A percentile compares a stretch with the other conserved stretches of the same genome.
These are phyloP conservation scores for Plectosphaerella cucumerina DNA, from an alignment of 2,329 filamentous ascomycete genomes.

Conservation along the genomic window DNA sequence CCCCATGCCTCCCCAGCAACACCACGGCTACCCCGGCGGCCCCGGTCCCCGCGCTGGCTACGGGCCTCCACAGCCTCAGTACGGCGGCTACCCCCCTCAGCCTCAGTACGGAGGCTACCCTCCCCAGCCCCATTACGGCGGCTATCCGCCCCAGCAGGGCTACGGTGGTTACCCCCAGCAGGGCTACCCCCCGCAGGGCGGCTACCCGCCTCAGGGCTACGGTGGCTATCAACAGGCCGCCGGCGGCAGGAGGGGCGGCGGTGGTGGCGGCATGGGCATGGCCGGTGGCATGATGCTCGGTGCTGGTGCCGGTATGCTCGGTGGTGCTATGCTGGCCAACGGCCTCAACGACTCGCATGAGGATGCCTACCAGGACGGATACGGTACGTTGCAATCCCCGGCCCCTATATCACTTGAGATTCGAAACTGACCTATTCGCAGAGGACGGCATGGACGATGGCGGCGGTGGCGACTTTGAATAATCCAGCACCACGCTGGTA, in stretches of 20 bases:
- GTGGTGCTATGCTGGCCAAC: constrained; percentile 67
- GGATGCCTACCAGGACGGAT: constrained; percentile 48
- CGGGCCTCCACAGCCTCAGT: constrained; percentile 6
- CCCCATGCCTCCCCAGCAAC: constrained; percentile 21
- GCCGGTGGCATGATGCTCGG: constrained; percentile 73
- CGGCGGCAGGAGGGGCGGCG: constrained; percentile 33
- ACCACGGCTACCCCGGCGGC: constrained; percentile 6
- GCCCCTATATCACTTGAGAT: not conserved
- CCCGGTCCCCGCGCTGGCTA: constrained; percentile 17
- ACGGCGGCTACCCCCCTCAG: constrained; percentile 24
- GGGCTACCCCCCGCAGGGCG: constrained; percentile 20
- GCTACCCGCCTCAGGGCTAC: constrained; percentile 22
- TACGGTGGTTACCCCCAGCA: constrained; percentile 35
- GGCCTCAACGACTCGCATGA: constrained; percentile 61
- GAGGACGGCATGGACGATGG: constrained; percentile 20
- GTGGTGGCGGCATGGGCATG: constrained; percentile 47
- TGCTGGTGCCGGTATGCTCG: constrained; percentile 75
- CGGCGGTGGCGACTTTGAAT: constrained; percentile 29
- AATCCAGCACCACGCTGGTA: not conserved
- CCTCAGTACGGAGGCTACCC: constrained; percentile 17
- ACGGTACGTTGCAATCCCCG: constrained; percentile 15
- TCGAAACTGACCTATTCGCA: constrained; percentile 3
- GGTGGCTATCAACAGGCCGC: constrained; percentile 31
- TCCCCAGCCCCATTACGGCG: constrained; percentile 23
- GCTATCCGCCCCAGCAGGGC: constrained; percentile 24